Base-by-base conservation (phyloP, 1,284 basidiomycete genomes). In the Wolfiporia cocos region DNA sequence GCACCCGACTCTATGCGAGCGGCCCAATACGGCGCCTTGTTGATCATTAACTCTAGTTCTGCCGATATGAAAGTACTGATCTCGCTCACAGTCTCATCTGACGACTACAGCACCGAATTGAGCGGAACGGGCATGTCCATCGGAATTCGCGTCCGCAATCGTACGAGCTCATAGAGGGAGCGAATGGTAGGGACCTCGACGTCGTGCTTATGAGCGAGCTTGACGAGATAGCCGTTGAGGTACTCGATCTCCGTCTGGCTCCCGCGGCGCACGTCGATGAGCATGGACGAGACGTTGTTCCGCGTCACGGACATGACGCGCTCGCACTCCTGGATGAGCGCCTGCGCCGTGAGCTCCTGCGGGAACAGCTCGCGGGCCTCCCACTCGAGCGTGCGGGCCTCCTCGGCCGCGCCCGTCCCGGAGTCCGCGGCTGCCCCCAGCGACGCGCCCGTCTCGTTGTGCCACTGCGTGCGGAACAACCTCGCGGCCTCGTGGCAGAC, bases 141-240 rank as follows among this genome's bases (percentile, higher is more conserved):
- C 17, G 71, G 66, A 30, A 73, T 63, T 3, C 52, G 41, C 17
- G 52, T 50, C 22, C 68, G 66, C 62, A 81, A 68, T 50, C 72
- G 71, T 42, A 87, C 64, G 57, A 94, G 67, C 41, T 82, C 69
- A 17, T 73, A 61, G 35, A 96, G 62, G 35, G 74, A 68, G 17
- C 74, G 64, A 50, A 47, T 54, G 32, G 46, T 42, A 81, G 82
- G 81, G 53, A 83, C 85, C 7, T 65, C 62, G 26, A 94, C 69
- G 3, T 68, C 66, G 52, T 86, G 76, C 32, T 70, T 65, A 35
- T 65, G 53, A 6, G 87, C 94, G 5, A 94, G 65, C 9, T 67
- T 66, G 19, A 81, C 57, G 36, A 99, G 63, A 61, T 94, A 91
- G 5, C 95, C 94, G 53, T 92, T 95, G 58, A 98, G 75, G 55